phyloP scores from a whole-genome alignment of 805 yeast genomes.

The Wickerhamomyces ciferrii region DNA sequence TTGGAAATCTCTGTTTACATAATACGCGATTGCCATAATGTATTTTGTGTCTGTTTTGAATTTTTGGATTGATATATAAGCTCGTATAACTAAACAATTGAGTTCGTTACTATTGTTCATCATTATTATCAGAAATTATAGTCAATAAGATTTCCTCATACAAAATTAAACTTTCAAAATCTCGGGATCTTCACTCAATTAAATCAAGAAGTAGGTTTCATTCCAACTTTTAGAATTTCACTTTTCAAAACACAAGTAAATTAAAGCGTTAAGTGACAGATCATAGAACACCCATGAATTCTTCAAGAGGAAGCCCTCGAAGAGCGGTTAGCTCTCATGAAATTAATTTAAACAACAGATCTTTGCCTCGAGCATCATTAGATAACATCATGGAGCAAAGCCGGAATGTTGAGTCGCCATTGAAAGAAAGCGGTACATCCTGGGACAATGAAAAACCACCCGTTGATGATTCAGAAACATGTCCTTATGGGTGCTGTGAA shows the following conservation, averaged over 20 bases:
- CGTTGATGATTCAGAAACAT: constrained; percentile 7
- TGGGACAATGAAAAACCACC: neutral
- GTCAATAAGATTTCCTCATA: no score
- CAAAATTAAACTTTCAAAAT: no score
- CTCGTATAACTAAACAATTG: no score
- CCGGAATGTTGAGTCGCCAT: neutral
- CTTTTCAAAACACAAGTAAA: no score
- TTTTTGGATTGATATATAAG: no score
- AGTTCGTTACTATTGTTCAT: no score
- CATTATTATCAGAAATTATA: no score
- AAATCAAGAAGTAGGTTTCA: no score
- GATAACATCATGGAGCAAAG: neutral
- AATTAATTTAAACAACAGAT: neutral
- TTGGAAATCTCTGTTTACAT: neutral
- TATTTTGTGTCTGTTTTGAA: neutral
- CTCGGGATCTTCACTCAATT: no score
- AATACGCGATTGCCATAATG: neutral
- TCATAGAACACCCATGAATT: no score
- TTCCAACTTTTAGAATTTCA: no score
- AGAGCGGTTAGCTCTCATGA: neutral
- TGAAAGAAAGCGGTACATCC: neutral
- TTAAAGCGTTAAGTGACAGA: no score
- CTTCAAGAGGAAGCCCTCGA: neutral
- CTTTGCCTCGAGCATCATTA: neutral
- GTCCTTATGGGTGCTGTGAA: constrained; percentile 26